Evolutionary conservation across 164 flowering plant genomes (phyloP), one percentile per base, ranked within the genome.

Genomic region (Litsea cubeba): DNA sequence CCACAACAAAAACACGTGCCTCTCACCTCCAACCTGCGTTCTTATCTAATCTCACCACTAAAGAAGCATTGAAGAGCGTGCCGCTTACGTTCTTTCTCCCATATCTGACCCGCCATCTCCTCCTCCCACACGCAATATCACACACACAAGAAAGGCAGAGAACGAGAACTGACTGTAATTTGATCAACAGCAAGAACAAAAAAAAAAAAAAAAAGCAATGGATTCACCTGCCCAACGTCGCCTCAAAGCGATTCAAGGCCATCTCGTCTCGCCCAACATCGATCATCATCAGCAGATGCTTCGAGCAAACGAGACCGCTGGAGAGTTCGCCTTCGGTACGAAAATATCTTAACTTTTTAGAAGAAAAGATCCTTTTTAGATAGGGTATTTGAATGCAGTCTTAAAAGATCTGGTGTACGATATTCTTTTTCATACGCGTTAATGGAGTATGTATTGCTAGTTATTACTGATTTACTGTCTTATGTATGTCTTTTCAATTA

Each of bases 281-380:
- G 46, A 26, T 66, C 69, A 20, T 30, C 46, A 20, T 32, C 69
- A 8, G 32, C 69, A 1, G 69, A 40, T 26, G 35, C 20, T 66
- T 20, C 17, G 10, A 35, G 28, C 35, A 26, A 26, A 66, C 35
- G 69, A 66, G 69, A 66, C 69, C 69, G 69, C 69, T 8, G 69
- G 69, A 20, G 69, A 66, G 46, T 66, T 66, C 69, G n/a, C 30
- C 18, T 18, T 18, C 0, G 69, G 69, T 66, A 66, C 32, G 35
- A 3, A 12, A 14, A 32, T 17, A 12, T 26, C 46, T 63, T 10
- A 0, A 63, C 66, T 6, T 63, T 12, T 22, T 63, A 0, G 10
- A 22, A 20, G 10, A 3, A 22, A 22, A 5, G 3, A 24, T 22
- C 30, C 22, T 20, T 23, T 24, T 24, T 22, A 22, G 28, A 24